Evolutionary conservation across 2,329 filamentous ascomycete species (phyloP).

Genomic region (Cladosporium sp.): DNA sequence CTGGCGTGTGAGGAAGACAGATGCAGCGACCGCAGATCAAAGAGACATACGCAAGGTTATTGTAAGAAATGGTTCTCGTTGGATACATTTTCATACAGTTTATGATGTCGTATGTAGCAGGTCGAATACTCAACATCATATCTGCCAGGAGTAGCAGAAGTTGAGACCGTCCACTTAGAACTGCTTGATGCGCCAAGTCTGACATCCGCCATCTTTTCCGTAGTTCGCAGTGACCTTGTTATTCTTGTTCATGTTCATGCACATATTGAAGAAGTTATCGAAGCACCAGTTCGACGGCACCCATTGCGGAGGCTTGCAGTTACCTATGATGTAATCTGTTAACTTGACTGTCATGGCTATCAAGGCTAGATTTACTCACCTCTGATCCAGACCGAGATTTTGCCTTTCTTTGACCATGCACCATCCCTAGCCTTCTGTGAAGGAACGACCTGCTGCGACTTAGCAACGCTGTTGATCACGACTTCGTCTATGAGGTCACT

Average conservation of each 20-base stretch:
- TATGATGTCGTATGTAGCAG: too few relatives aligned
- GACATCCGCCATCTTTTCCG: slow-evolving; percentile 15
- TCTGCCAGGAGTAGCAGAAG: too few relatives aligned
- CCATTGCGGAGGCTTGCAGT: slow-evolving; percentile 17
- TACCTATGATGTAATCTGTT: not conserved
- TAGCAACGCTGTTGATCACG: not conserved
- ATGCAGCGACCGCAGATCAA: too few relatives aligned
- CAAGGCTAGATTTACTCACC: not conserved
- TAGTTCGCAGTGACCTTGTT: slow-evolving; percentile 1
- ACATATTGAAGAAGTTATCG: slow-evolving; percentile 19
- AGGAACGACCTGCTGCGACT: not conserved
- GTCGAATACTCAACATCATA: too few relatives aligned
- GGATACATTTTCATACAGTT: too few relatives aligned
- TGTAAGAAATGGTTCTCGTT: too few relatives aligned
- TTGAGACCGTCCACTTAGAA: not conserved
- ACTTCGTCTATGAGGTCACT: not conserved
- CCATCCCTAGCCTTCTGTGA: not conserved
- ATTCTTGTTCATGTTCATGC: slow-evolving; percentile 12
- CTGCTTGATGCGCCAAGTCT: slow-evolving; percentile 15
- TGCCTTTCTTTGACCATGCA: not conserved
- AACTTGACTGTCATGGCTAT: not conserved
- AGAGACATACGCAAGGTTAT: too few relatives aligned
- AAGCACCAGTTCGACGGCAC: slow-evolving; percentile 19
- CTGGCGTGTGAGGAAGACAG: too few relatives aligned
- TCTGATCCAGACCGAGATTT: slow-evolving; percentile 1